Base-by-base conservation (phyloP, 129 eudicot species). In the Centrapalus pauciflorus region DNA sequence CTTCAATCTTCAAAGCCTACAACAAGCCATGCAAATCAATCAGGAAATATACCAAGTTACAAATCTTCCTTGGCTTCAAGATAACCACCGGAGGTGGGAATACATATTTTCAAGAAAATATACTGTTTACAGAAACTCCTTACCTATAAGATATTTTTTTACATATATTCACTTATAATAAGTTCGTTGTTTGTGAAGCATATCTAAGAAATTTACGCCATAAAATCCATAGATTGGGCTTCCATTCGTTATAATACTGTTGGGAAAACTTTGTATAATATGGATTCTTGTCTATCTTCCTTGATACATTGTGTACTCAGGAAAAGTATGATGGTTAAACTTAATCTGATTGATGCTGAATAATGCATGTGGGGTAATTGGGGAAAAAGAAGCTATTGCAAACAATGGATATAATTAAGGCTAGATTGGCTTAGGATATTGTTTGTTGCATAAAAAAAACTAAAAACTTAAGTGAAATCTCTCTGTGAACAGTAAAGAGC, bases 1-100 rank as follows among this genome's bases (percentile, higher is more conserved):
- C 98, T 88, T 93, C 98, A 73, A 93, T 95, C 95, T 74, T 93
- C 84, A 93, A 84, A 35, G 98, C 92, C 98, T 88, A 72, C 25
- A 76, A 61, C 23, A 59, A 58, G 12, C 60, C 54, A 76, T 5
- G 55, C 33, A 56, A 41, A 45, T 19, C 66, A 73, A 58, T 76
- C 35, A 73, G 37, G 6, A 55, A 30, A 26, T 20, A 41, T 4
- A 7, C 10, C 52, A 16, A 16, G n/a, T n/a, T n/a, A n/a, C 20
- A 46, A 17, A 46, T 46, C 52, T 46, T 46, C 52, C 1, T 46
- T 16, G 52, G 11, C 24, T 46, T n/a, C n/a, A n/a, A n/a, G n/a
- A n/a, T n/a, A n/a, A n/a, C 0, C 1, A 46, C 17, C 24, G 7
- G 10, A 46, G 9, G 52, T 46, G 52, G 23, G 24, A 16, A 46